Evolutionary conservation across 164 flowering plant species (phyloP), one percentile per base, ranked within the genome.

Genomic region (Platanus orientalis): DNA sequence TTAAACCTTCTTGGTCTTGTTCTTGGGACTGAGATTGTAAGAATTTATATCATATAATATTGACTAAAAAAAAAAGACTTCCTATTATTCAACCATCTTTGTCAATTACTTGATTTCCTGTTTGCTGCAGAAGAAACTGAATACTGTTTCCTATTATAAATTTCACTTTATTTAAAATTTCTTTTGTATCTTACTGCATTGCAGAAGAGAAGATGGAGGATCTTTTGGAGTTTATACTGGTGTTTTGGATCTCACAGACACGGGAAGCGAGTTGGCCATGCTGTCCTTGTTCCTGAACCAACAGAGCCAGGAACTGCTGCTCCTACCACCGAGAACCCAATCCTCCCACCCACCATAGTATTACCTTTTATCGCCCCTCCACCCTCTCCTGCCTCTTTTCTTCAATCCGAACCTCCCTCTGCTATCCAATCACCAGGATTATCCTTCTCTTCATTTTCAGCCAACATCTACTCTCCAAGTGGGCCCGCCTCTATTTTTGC

Each of bases 371-470:
- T 73, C 45, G 99, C 99, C 5, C 99, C 99, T 63, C 99, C 99
- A 30, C 88, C 99, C 0, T 95, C 99, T 55, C 99, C 99, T 29
- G 97, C 86, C 23, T 95, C 99, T 28, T 92, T 92, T 71, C 78
- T 90, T 53, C 97, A 77, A 39, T 95, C 99, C 19, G 97, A 87
- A 64, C 87, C 94, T 52, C 85, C 90, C 47, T 88, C 99, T 21
- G 82, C 80, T 28, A 62, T 79, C 28, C 96, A 88, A 19, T 95
- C 99, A 20, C 97, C 99, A 3, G 94, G 86, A 45, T 30, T 83
- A 14, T 81, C 90, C 29, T 58, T 80, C 45, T 74, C 81, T 23
- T 75, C 93, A 3, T 60, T 84, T 32, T 76, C 95, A 20, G 79
- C 87, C 29, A 80, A 63, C 36, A 73, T 79, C 73, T 86, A 83